A percentile compares a stretch with the other conserved stretches of the same genome.
These are phyloP conservation scores for Chytridium lagenaria DNA, from an alignment of 371 early-diverging fungal genomes.

Conservation along the genomic window DNA sequence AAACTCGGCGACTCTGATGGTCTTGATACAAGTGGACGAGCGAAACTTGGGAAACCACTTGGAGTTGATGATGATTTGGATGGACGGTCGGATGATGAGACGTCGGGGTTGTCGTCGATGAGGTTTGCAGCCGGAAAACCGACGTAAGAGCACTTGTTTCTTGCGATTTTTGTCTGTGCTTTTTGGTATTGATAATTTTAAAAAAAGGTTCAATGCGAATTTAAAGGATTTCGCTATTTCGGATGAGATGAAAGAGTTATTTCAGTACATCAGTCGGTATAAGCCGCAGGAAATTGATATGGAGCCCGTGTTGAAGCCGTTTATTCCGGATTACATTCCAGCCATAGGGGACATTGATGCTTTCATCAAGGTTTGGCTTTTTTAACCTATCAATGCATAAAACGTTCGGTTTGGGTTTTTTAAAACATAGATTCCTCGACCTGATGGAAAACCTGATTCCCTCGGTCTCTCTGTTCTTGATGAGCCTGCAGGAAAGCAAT, in stretches of 20 bases:
- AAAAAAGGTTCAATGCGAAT: background rate
- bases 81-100: constrained; percentile 13
- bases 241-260: constrained; percentile 54
- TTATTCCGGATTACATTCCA: constrained; percentile 63
- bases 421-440: constrained; percentile 51
- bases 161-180: too few relatives aligned
- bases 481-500: constrained; percentile 58
- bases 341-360: constrained; percentile 65
- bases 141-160: too few relatives aligned
- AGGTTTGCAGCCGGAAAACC: background rate
- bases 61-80: constrained; percentile 16
- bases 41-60: background rate
- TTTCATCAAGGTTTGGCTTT: constrained; percentile 57
- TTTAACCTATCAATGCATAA: too few relatives aligned
- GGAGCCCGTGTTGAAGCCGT: constrained; percentile 52
- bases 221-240: constrained; percentile 1
- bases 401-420: background rate
- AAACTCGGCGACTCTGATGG: background rate
- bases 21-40: background rate
- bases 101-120: background rate
- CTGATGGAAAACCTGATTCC: constrained; percentile 46
- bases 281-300: constrained; percentile 56
- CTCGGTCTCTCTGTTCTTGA: constrained; percentile 57
- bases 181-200: too few relatives aligned
- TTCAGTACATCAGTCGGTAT: constrained; percentile 52